Conservation (phyloP, 2,329 filamentous ascomycete species). For the Massarina eburnea region DNA sequence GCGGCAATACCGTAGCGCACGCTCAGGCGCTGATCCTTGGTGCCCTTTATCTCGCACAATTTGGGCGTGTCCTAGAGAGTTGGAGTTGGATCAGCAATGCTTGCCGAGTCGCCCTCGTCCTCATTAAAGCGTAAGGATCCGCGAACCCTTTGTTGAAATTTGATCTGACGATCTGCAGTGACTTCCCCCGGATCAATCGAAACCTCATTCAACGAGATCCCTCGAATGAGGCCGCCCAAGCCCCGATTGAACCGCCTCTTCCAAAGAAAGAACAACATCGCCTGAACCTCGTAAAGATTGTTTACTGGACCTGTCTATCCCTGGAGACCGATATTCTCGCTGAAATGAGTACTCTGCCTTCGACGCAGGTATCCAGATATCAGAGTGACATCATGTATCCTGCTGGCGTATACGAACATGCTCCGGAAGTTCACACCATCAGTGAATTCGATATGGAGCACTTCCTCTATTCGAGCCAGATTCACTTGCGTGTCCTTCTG, state of each 20-base stretch:
- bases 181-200: conserved; percentile 34
- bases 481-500: conserved; percentile 59
- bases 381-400: conserved; percentile 68
- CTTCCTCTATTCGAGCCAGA: conserved; percentile 63
- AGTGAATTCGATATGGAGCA: conserved; percentile 38
- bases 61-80: conserved; percentile 85
- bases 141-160: neutral
- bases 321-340: conserved; percentile 94
- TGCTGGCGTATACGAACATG: conserved; percentile 54
- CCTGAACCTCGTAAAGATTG: conserved; percentile 55
- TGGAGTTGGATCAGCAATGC: conserved; percentile 69
- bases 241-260: conserved; percentile 12
- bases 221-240: neutral
- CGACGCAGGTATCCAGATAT: conserved; percentile 60
- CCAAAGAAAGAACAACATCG: conserved; percentile 35
- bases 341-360: conserved; percentile 68
- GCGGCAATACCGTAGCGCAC: conserved; percentile 76
- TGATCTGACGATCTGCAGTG: conserved; percentile 26
- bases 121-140: conserved; percentile 66
- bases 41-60: conserved; percentile 84
- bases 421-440: conserved; percentile 20
- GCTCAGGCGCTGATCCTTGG: conserved; percentile 84
- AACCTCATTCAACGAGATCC: conserved; percentile 13
- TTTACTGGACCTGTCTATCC: conserved; percentile 93
- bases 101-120: conserved; percentile 64